Evolutionary conservation across 2,329 filamentous ascomycete species (phyloP).

Genomic region (Diplodia mutila): DNA sequence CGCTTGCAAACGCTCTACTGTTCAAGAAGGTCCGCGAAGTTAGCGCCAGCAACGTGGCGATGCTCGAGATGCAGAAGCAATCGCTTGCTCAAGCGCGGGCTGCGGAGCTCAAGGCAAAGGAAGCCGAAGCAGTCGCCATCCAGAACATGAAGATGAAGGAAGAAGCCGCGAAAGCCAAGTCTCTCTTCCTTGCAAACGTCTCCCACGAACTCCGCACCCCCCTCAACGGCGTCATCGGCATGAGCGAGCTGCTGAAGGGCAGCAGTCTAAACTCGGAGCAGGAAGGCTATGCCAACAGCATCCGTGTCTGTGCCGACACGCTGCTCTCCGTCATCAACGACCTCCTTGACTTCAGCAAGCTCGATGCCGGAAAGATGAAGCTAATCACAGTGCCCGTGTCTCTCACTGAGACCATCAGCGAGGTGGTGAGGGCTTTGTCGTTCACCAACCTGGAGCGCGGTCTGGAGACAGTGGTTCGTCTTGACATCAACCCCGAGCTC

Average conservation of each 20-base stretch:
- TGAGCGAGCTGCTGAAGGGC: conserved; percentile 64
- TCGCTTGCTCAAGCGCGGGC: conserved; percentile 72
- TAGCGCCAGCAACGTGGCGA: conserved; percentile 75
- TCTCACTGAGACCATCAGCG: conserved; percentile 62
- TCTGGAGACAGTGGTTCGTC: conserved; percentile 60
- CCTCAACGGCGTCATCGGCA: conserved; percentile 59
- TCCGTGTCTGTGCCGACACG: conserved; percentile 65
- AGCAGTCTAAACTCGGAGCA: conserved; percentile 62
- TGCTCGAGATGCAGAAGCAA: conserved; percentile 76
- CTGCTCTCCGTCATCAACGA: conserved; percentile 58
- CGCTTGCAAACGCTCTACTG: conserved; percentile 65
- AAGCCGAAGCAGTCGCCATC: conserved; percentile 75
- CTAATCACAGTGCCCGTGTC: conserved; percentile 63
- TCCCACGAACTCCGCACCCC: conserved; percentile 62
- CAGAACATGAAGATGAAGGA: conserved; percentile 81
- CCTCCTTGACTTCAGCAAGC: conserved; percentile 56
- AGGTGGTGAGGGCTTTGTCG: conserved; percentile 65
- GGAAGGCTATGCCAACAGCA: conserved; percentile 65
- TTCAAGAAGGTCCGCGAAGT: conserved; percentile 75
- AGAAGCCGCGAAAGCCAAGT: conserved; percentile 81
- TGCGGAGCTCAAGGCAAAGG: conserved; percentile 75
- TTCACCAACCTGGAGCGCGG: conserved; percentile 66
- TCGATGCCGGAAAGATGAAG: conserved; percentile 58
- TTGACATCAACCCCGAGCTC: conserved; percentile 59
- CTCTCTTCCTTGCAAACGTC: conserved; percentile 68